Evolutionary conservation across 2,329 filamentous ascomycete species (phyloP).

Genomic region (Penicillium sclerotigenum): DNA sequence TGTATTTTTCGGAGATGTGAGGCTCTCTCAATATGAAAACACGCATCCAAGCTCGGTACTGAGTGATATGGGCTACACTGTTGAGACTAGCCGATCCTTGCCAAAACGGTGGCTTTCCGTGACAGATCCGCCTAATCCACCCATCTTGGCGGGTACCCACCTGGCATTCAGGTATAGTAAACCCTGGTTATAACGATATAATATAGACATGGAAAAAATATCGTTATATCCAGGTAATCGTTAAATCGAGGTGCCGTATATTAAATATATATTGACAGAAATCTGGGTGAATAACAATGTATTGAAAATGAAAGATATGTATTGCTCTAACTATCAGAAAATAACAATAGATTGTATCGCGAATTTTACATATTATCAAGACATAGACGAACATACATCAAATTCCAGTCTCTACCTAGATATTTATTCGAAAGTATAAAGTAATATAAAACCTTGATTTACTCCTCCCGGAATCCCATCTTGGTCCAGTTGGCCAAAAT

Average conservation of each 20-base stretch:
- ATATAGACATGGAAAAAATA: too few relatives aligned
- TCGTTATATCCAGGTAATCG: too few relatives aligned
- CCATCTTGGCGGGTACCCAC: background rate
- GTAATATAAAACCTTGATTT: background rate
- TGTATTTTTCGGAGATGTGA: background rate
- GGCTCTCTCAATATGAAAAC: background rate
- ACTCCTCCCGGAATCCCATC: conserved; percentile 29
- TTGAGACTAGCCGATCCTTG: background rate
- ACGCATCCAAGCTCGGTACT: background rate
- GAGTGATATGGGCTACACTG: background rate
- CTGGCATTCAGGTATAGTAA: too few relatives aligned
- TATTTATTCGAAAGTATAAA: background rate
- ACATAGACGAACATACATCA: background rate
- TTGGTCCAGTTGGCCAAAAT: conserved; percentile 37
- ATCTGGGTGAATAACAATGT: too few relatives aligned
- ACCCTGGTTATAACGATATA: too few relatives aligned
- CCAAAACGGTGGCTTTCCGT: background rate
- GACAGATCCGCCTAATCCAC: too few relatives aligned
- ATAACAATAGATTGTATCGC: too few relatives aligned
- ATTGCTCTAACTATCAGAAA: too few relatives aligned
- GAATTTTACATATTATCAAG: too few relatives aligned
- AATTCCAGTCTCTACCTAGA: background rate
- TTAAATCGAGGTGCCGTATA: too few relatives aligned
- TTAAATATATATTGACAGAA: too few relatives aligned
- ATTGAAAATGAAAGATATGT: too few relatives aligned